These are phyloP conservation scores for Flaveria robusta DNA, from an alignment of 129 eudicot species.

Conservation along the genomic window DNA sequence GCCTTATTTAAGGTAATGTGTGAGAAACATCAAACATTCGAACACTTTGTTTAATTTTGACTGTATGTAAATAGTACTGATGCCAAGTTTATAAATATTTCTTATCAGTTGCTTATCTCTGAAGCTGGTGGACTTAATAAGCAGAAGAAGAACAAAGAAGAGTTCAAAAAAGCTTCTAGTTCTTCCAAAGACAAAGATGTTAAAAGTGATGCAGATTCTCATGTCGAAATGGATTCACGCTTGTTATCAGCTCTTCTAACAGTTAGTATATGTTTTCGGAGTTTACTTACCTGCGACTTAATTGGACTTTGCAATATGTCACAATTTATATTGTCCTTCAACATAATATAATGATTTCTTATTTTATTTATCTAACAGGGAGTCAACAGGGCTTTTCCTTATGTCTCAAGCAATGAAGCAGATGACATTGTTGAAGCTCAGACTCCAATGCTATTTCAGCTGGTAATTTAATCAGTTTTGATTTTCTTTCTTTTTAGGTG, in stretches of 20 bases:
- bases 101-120: conserved; percentile 72
- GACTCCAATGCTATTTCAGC: conserved; percentile 89
- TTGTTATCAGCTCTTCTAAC: conserved; percentile 78
- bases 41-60: not conserved
- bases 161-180: conserved; percentile 30
- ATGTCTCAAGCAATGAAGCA: conserved; percentile 81
- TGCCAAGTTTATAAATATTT: conserved; percentile 16
- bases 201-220: conserved; percentile 53
- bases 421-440: conserved; percentile 90
- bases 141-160: conserved; percentile 48
- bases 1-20: conserved; percentile 81
- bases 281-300: conserved; percentile 13
- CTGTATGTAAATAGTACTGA: conserved; percentile 1
- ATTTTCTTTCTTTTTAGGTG: not conserved
- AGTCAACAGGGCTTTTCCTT: conserved; percentile 94
- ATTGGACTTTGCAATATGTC: not conserved
- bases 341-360: conserved; percentile 9
- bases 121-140: conserved; percentile 46
- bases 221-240: conserved; percentile 98
- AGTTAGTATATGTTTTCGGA: conserved; percentile 43
- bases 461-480: conserved; percentile 46
- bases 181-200: conserved; percentile 47
- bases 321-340: conserved; percentile 10
- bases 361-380: conserved; percentile 54
- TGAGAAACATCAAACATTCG: conserved; percentile 11